phyloP scores from a whole-genome alignment of 202 grass and related monocot genomes.

The Carex sylvatica region DNA sequence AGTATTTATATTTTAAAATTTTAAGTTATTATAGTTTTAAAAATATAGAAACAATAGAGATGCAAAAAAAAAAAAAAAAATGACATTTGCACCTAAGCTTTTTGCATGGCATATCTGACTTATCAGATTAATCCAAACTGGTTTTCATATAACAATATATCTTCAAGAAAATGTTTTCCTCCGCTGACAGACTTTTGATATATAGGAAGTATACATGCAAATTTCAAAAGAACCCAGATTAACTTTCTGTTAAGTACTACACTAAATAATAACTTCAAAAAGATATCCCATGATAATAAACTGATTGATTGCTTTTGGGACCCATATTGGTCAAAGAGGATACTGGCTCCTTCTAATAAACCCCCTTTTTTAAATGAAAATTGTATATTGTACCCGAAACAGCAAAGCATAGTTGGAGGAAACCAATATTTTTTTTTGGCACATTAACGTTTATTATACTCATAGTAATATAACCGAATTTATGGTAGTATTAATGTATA shows the following conservation, averaged over 20 bases:
- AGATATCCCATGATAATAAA: conserved; percentile 14
- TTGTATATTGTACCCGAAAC: not conserved
- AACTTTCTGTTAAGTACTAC: not conserved
- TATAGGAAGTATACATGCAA: not conserved
- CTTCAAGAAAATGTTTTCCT: not conserved
- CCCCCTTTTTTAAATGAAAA: not conserved
- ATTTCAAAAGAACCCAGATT: not conserved
- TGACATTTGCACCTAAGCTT: not conserved
- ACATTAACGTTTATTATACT: not conserved
- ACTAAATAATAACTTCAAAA: conserved; percentile 6
- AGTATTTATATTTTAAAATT: no score
- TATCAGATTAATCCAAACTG: not conserved
- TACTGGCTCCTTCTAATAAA: not conserved
- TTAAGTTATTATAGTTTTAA: no score
- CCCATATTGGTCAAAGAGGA: conserved; percentile 13
- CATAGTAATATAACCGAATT: not conserved
- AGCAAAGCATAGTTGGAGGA: not conserved
- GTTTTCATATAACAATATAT: not conserved
- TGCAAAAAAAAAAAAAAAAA: no score
- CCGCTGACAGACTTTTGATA: not conserved
- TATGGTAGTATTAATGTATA: not conserved
- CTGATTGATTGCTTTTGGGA: not conserved
- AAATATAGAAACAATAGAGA: no score
- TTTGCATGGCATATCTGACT: not conserved
- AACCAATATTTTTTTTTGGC: not conserved